Base-by-base conservation (phyloP, 169 alveolate genomes). In the Cryptosporidium tyzzeri region DNA sequence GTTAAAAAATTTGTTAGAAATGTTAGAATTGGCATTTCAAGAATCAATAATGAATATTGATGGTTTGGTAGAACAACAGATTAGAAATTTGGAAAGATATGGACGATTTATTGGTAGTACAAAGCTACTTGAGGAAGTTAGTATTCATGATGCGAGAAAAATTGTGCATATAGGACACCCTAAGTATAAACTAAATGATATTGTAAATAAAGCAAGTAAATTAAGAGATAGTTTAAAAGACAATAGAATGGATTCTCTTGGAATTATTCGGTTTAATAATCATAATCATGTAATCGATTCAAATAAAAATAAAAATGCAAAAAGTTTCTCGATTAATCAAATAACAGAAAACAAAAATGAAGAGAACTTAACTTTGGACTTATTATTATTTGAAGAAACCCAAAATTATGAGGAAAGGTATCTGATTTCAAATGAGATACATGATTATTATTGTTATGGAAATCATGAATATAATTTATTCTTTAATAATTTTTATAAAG, bases 31-130 rank as follows among this genome's bases (percentile, higher is more conserved):
- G 29, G 48, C 86, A 33, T 53, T 73, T 16, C 35, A 58, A 9
- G 70, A 73, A 33, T 73, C 86, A 26, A 23, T 55, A 35, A 58
- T 23, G 37, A 58, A 35, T 59, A 58, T 73, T n/a, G 86, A 73
- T 23, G 31, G 58, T 41, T 37, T 59, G 33, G 37, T 35, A 33
- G 35, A 5, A 58, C 33, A 44, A 8, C 86, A 73, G 35, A 55
- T 73, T 21, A 53, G n/a, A 4, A 33, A 53, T 51, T 23, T 73
- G 48, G 59, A 59, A 33, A 50, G 23, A 35, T 73, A 53, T 58
- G 35, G 41, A 18, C 18, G 55, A 35, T 33, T 35, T n/a, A 33
- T 73, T 7, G 58, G 44, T 16, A 10, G 18, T 16, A 51, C 3
- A 37, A 10, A 14, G 33, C 35, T 14, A 7, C 12, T 26, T 26